phyloP scores from a whole-genome alignment of 2,329 filamentous ascomycete genomes.

The Cladosporium sp. region DNA sequence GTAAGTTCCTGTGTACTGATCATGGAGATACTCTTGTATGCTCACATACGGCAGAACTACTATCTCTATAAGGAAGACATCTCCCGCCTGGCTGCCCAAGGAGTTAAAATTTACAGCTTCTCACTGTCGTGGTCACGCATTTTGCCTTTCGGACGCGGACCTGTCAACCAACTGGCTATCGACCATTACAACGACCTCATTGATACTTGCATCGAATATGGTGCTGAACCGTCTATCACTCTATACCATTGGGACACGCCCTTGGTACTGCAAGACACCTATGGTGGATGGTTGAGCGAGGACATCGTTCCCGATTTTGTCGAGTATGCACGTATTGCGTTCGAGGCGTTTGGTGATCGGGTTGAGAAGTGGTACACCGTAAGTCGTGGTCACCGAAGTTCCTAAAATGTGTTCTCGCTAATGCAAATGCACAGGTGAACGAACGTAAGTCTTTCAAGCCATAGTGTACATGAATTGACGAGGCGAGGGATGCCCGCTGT shows the following conservation, averaged over 20 bases:
- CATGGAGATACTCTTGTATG: constrained; percentile 27
- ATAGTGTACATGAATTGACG: not conserved
- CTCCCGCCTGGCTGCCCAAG: constrained; percentile 42
- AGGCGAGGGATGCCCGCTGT: too few species aligned
- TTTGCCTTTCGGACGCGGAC: constrained; percentile 48
- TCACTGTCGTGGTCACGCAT: constrained; percentile 52
- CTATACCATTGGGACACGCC: constrained; percentile 47
- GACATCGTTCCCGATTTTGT: constrained; percentile 43
- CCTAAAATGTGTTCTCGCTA: not conserved
- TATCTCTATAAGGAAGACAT: constrained; percentile 46
- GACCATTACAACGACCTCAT: constrained; percentile 54
- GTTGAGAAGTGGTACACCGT: constrained; percentile 41
- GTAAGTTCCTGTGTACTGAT: constrained; percentile 49
- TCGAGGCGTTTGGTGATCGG: constrained; percentile 40
- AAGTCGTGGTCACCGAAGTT: constrained; percentile 27
- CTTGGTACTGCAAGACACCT: constrained; percentile 14
- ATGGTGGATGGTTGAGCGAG: constrained; percentile 35
- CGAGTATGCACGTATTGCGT: constrained; percentile 43
- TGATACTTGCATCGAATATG: constrained; percentile 38
- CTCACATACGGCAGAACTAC: constrained; percentile 39
- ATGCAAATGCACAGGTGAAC: not conserved
- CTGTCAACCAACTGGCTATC: constrained; percentile 46
- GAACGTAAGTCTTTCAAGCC: not conserved
- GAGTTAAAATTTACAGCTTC: constrained; percentile 41
- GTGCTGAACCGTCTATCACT: constrained; percentile 48